phyloP scores from a whole-genome alignment of 1,284 basidiomycete species.

The Neotropicomus parvogracilis region DNA sequence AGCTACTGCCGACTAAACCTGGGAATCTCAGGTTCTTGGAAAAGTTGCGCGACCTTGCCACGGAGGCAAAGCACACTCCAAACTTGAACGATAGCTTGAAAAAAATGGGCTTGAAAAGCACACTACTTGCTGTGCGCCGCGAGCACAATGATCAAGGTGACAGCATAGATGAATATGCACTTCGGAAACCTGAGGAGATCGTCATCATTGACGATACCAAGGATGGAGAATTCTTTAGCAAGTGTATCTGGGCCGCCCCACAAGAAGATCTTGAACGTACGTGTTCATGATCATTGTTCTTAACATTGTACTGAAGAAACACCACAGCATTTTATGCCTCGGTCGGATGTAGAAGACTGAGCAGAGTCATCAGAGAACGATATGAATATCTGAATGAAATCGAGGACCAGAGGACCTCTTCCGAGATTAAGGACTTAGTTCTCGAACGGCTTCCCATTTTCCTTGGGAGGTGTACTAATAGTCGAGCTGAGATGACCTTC shows the following conservation, averaged over 20 bases:
- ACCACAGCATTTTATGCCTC: not conserved
- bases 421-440: not conserved
- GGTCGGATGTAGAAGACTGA: not conserved
- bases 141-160: no score
- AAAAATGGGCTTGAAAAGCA: not conserved
- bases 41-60: not conserved
- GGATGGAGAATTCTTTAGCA: not conserved
- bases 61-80: not conserved
- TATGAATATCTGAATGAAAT: not conserved
- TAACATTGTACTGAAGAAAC: not conserved
- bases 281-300: not conserved
- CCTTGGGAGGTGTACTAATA: no score
- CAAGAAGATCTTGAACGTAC: not conserved
- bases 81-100: not conserved
- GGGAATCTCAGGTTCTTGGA: not conserved
- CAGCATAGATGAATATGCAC: no score
- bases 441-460: not conserved
- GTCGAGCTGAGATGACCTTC: no score
- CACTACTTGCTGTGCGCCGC: not conserved
- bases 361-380: not conserved
- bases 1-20: not conserved
- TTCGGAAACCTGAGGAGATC: no score
- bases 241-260: not conserved
- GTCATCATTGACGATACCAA: no score
- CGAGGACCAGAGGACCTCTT: not conserved